These are phyloP conservation scores for Cairneyella variabilis DNA, from an alignment of 495 filamentous ascomycete species.

Conservation along the genomic window DNA sequence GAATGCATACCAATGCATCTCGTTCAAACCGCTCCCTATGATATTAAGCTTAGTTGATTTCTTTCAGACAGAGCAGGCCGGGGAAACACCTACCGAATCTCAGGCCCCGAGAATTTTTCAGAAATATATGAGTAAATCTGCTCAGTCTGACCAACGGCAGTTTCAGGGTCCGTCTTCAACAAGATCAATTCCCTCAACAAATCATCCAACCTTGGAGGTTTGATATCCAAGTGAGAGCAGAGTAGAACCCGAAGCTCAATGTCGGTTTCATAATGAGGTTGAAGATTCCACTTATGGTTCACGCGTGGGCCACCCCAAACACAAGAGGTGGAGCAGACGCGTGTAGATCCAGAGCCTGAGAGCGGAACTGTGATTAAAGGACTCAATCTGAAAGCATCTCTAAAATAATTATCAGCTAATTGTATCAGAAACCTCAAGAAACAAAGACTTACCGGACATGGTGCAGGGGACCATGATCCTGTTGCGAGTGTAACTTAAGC, in stretches of 20 bases:
- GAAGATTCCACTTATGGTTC: background rate
- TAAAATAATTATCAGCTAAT: background rate
- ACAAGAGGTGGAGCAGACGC: background rate
- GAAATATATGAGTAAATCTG: conserved; percentile 1
- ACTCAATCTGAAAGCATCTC: background rate
- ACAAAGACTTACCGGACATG: background rate
- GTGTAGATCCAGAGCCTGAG: background rate
- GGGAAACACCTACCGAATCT: background rate
- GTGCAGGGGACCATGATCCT: background rate
- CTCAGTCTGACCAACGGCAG: background rate
- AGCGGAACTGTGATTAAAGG: conserved; percentile 1
- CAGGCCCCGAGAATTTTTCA: background rate
- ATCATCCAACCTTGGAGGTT: background rate
- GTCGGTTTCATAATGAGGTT: background rate
- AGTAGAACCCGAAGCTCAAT: background rate
- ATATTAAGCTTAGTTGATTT: background rate
- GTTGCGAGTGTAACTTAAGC: background rate
- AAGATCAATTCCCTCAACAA: background rate
- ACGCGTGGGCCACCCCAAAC: background rate
- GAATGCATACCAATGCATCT: background rate
- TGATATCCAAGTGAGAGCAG: background rate
- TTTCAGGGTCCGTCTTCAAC: background rate
- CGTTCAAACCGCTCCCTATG: background rate
- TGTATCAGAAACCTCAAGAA: background rate
- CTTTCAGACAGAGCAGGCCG: background rate